These are phyloP conservation scores for Cryptococcus sp. DNA, from an alignment of 1,284 basidiomycete genomes.

Conservation along the genomic window DNA sequence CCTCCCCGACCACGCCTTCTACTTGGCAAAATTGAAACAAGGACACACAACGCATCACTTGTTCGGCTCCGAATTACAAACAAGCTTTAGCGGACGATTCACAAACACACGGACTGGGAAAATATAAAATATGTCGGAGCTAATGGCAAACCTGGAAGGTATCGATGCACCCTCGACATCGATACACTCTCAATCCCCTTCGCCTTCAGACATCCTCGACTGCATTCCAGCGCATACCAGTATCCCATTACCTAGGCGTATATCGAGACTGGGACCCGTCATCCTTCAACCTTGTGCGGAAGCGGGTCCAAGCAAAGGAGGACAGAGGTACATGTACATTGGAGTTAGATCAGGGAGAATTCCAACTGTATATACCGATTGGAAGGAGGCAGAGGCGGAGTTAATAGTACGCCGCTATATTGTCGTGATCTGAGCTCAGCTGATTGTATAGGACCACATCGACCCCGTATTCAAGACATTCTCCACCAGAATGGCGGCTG, in stretches of 20 bases:
- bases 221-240: too few relatives aligned
- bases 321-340: constrained; percentile 23
- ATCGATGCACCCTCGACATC: neutral
- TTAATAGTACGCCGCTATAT: constrained; percentile 20
- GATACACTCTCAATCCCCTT: too few relatives aligned
- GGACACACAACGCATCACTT: too few relatives aligned
- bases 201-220: too few relatives aligned
- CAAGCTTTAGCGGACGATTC: too few relatives aligned
- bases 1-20: too few relatives aligned
- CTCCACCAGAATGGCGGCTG: constrained; percentile 28
- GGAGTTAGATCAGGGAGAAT: constrained; percentile 24
- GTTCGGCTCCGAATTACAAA: too few relatives aligned
- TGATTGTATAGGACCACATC: constrained; percentile 14
- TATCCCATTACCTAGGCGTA: constrained; percentile 6
- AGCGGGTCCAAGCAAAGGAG: constrained; percentile 12
- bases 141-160: neutral
- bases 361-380: constrained; percentile 25
- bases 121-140: too few relatives aligned
- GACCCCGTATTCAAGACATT: constrained; percentile 28
- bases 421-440: neutral
- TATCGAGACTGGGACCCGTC: constrained; percentile 20
- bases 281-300: constrained; percentile 12
- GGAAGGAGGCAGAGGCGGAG: constrained; percentile 25
- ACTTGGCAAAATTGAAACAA: too few relatives aligned
- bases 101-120: too few relatives aligned